phyloP scores from a whole-genome alignment of 768 basidiomycete species.

The Trametes cinnabarina region DNA sequence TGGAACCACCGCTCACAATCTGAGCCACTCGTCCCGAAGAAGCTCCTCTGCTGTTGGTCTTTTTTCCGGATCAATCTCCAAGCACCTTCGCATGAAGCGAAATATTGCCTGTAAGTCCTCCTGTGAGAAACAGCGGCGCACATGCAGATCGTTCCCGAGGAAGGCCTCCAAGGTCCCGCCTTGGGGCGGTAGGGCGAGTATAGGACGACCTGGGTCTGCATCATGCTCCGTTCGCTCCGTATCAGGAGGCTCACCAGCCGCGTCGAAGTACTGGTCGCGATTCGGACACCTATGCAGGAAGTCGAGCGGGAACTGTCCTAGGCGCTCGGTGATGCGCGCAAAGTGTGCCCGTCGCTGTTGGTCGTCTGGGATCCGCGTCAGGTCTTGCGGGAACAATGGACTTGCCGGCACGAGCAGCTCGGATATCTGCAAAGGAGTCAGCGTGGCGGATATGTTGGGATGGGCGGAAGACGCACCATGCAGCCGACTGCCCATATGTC shows the following conservation, averaged over 20 bases:
- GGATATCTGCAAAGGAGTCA: too few relatives aligned
- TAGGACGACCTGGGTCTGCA: too few relatives aligned
- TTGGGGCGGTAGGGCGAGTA: too few relatives aligned
- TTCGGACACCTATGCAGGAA: background rate
- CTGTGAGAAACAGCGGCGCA: too few relatives aligned
- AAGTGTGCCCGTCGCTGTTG: background rate
- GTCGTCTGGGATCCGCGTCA: background rate
- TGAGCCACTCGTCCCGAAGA: background rate
- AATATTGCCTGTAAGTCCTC: background rate
- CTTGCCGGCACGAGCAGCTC: too few relatives aligned
- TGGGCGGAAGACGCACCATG: slow-evolving; percentile 12
- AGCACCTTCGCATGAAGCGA: background rate
- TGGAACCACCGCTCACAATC: too few relatives aligned
- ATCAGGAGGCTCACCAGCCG: too few relatives aligned
- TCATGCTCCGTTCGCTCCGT: too few relatives aligned
- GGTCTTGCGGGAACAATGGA: too few relatives aligned
- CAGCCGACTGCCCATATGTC: slow-evolving; percentile 20
- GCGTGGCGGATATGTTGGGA: too few relatives aligned
- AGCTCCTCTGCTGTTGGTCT: slow-evolving; percentile 36
- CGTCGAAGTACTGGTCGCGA: background rate
- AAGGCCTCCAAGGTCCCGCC: too few relatives aligned
- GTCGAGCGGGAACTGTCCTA: slow-evolving; percentile 1
- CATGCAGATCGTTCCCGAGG: too few relatives aligned
- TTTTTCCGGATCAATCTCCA: slow-evolving; percentile 32
- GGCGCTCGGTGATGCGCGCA: slow-evolving; percentile 1